Evolutionary conservation across 768 basidiomycete species (phyloP), one percentile per base, ranked within the genome.

Genomic region (Mycena pura): DNA sequence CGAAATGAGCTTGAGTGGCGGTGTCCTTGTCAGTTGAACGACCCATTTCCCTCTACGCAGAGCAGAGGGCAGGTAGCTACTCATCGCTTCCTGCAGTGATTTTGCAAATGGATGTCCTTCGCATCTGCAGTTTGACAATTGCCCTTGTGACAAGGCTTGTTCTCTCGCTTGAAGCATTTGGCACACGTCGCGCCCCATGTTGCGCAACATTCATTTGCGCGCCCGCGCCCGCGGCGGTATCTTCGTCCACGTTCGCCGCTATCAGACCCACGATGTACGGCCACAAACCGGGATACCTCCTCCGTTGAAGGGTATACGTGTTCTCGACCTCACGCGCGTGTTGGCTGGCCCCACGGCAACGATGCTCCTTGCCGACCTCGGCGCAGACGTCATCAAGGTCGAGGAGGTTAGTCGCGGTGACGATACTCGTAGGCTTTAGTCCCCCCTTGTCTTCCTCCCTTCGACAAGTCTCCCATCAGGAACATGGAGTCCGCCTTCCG

Each of bases 351-450:
- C 95, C 29, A 90, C 90, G 1, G 86, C 90, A n/a, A 92, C 94
- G 2, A 92, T 96, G 95, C 82, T 96, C 61, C 81, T 97, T n/a
- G 95, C 89, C 7, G 94, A 96, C 76, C 77, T 96, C 32, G 90
- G 93, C 1, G 96, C 96, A 45, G 94, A 98, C 71, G 94, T 98
- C 27, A 85, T 97, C 73, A 98, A 97, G 73, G 86, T 97, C 6
- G 94, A 96, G 71, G 91, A 93, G 70, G 79, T 85, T 51, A 79
- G 82, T 41, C 83, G 81, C 59, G 96, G 96, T 22, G 96, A 98
- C 69, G 96, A 98, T 76, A 98, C 96, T 29, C 85, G 94, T 86
- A 76, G 71, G 82, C 78, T 54, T 19, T 48, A 14, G 21, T 24
- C 19, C 47, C 57, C 29, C 62, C 17, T 49, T 44, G 31, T 48